These are phyloP conservation scores for Fusarium aywerte DNA, from an alignment of 2,329 filamentous ascomycete species.

Conservation along the genomic window DNA sequence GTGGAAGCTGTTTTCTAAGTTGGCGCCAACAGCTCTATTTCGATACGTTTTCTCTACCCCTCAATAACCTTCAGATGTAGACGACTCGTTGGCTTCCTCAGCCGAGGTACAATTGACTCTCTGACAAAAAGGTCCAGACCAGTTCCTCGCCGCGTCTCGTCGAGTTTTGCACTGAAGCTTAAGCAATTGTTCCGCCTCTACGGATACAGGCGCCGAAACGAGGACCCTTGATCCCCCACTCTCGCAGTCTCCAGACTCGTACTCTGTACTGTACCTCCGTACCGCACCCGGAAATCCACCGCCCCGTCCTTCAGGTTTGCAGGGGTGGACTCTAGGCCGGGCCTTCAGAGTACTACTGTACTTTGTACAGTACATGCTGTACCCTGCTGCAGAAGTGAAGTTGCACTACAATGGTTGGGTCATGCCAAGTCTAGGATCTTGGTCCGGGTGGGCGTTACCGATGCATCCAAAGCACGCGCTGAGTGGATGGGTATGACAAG, in stretches of 20 bases:
- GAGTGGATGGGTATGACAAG: constrained; percentile 26
- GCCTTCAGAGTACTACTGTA: background rate
- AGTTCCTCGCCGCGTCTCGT: background rate
- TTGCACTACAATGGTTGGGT: constrained; percentile 15
- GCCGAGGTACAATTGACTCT: constrained; percentile 10
- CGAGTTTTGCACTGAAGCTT: background rate
- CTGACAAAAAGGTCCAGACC: constrained; percentile 14
- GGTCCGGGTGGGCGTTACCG: constrained; percentile 21
- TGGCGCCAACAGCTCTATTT: background rate
- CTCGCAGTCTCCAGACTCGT: constrained; percentile 4
- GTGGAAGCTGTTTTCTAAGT: too few relatives aligned
- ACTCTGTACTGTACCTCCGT: too few relatives aligned
- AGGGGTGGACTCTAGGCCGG: constrained; percentile 7
- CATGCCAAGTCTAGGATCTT: constrained; percentile 33
- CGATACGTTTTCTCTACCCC: background rate
- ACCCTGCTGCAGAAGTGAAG: background rate
- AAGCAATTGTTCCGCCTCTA: constrained; percentile 2
- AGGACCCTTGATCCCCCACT: constrained; percentile 21
- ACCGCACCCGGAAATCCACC: constrained; percentile 6
- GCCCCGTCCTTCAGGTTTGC: constrained; percentile 35
- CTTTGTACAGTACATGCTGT: too few relatives aligned
- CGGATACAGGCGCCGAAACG: background rate
- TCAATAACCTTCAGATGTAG: background rate
- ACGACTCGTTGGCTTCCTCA: background rate
- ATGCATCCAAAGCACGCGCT: constrained; percentile 31